Percentiles rank a stretch among this genome's conserved stretches.
Evolutionary conservation across 2,329 filamentous ascomycete genomes (phyloP).

Genomic region (Mycogone perniciosa): DNA sequence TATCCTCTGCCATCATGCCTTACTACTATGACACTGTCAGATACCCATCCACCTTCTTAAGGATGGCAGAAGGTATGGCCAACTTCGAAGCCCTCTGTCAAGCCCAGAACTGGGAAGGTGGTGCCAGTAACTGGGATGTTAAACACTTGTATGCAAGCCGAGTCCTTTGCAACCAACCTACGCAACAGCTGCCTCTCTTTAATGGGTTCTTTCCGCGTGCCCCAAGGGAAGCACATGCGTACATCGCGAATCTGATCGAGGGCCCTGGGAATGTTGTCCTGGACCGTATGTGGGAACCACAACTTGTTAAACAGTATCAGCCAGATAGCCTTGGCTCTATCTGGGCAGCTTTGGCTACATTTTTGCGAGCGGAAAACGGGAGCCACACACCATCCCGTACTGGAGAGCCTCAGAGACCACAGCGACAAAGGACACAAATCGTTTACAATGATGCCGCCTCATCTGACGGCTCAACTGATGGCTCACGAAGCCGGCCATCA

Average conservation of each 20-base stretch:
- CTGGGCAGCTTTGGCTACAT: constrained; percentile 1
- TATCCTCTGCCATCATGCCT: background rate
- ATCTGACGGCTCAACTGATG: no score
- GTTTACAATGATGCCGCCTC: no score
- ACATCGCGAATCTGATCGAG: background rate
- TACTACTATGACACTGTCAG: constrained; percentile 2
- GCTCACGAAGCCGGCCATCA: background rate
- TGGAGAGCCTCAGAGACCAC: no score
- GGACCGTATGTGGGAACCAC: background rate
- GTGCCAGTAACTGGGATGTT: constrained; percentile 1
- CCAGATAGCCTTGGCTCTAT: background rate
- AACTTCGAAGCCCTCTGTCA: background rate
- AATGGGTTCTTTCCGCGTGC: background rate
- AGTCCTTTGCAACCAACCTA: constrained; percentile 2
- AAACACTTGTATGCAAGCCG: constrained; percentile 6
- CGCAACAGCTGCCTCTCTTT: background rate
- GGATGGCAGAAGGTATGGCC: background rate
- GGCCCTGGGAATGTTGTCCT: background rate
- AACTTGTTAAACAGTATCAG: background rate
- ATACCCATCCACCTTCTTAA: constrained; percentile 3
- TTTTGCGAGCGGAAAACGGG: background rate
- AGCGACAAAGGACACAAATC: no score
- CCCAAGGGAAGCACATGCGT: background rate
- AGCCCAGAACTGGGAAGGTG: background rate
- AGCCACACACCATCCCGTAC: background rate